Conservation (phyloP, 2,329 filamentous ascomycete species). For the Huntiella savannae region DNA sequence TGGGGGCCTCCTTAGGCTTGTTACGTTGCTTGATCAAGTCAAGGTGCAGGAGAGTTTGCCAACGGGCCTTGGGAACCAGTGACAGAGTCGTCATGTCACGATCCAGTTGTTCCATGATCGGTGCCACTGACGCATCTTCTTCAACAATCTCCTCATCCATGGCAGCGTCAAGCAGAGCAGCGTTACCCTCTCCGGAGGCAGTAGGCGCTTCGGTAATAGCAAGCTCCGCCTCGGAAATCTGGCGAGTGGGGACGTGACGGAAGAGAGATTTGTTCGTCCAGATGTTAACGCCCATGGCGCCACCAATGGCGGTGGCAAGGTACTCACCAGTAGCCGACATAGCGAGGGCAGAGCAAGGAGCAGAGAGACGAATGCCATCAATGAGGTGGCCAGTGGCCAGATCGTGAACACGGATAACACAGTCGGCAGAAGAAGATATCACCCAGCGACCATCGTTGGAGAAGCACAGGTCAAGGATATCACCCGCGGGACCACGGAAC, state of each 20-base stretch:
- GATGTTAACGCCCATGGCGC: conserved; percentile 70
- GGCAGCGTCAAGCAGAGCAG: conserved; percentile 35
- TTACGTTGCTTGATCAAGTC: conserved; percentile 87
- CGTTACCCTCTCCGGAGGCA: conserved; percentile 63
- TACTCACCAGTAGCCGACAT: conserved; percentile 87
- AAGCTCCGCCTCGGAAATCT: conserved; percentile 63
- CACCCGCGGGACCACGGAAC: conserved; percentile 60
- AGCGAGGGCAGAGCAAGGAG: conserved; percentile 62
- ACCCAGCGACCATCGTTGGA: conserved; percentile 91
- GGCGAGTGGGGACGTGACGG: conserved; percentile 67
- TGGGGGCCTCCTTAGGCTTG: conserved; percentile 80
- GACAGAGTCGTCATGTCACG: conserved; percentile 73
- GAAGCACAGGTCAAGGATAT: conserved; percentile 69
- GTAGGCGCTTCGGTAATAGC: conserved; percentile 48
- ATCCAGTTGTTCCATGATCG: conserved; percentile 55
- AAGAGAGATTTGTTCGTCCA: conserved; percentile 94
- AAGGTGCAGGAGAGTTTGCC: conserved; percentile 86
- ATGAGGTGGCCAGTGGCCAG: conserved; percentile 88
- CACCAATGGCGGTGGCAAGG: conserved; percentile 71
- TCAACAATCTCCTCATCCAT: conserved; percentile 25
- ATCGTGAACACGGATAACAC: conserved; percentile 76
- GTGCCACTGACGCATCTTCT: conserved; percentile 21
- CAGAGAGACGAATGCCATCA: conserved; percentile 67
- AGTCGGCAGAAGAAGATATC: conserved; percentile 67
- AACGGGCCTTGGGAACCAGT: conserved; percentile 72